Base-by-base conservation (phyloP, 495 filamentous ascomycete species). In the Evernia prunastri region DNA sequence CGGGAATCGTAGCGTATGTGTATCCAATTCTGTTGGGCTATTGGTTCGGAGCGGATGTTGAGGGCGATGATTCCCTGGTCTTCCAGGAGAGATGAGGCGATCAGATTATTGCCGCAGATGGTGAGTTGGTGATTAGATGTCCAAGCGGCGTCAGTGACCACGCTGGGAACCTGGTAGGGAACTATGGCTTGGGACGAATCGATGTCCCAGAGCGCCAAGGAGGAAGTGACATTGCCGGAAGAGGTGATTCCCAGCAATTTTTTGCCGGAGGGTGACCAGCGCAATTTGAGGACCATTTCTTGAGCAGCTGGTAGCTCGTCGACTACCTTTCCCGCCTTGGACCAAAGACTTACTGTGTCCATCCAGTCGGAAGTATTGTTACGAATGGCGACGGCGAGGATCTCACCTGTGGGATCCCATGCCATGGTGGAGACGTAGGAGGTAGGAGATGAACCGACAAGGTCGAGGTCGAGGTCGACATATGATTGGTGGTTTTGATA, bases 321-420 rank as follows among this genome's bases (percentile, higher is more conserved):
- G 3, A 80, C 73, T 13, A 77, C 79, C 27, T 79, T 76, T 4
- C 89, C 89, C 54, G 85, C 80, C 10, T 79, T 75, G 15, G 83
- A 80, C 77, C 88, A 91, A 73, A 91, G 82, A 63, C 82, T 84
- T 36, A 91, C 84, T 27, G 84, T 80, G 17, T 86, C 86, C 59
- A 83, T 81, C 53, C 43, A 63, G 7, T 66, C 67, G 25, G 60
- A 58, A 63, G 78, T 78, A 37, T 86, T 83, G 31, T 75, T 75
- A 36, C 87, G 87, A 51, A 85, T 87, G 37, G 87, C 87, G 29
- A 91, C 78, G 25, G 89, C 90, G 59, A 95, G 78, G 54, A 82
- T 76, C 20, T 81, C 72, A 20, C 90, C 90, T 45, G 82, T 74
- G 13, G 78, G 80, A 66, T 86, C 86, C 90, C 90, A 95, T 27